phyloP scores from a whole-genome alignment of 208 protist species.

The Histomonas meleagridis region DNA sequence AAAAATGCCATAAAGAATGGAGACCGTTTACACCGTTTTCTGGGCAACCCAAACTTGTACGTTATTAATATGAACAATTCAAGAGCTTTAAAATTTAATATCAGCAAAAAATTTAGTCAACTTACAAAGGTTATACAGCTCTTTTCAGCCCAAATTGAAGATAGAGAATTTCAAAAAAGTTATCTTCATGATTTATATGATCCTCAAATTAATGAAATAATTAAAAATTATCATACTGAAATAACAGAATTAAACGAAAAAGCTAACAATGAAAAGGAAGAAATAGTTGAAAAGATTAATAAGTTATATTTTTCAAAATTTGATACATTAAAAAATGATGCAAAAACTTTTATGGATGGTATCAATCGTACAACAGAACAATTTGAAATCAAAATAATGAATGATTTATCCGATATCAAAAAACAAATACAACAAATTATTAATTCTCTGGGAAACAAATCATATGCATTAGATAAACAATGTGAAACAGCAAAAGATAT shows the following conservation, averaged over 20 bases:
- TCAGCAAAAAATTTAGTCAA: background rate
- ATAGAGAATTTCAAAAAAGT: background rate
- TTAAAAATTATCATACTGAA: background rate
- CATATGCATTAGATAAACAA: background rate
- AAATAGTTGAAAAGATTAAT: background rate
- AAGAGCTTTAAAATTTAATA: conserved; percentile 19
- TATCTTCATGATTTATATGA: background rate
- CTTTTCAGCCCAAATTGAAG: background rate
- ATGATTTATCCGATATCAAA: background rate
- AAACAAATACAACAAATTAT: background rate
- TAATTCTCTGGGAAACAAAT: background rate
- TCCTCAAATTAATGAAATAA: background rate
- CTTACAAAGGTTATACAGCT: conserved; percentile 26
- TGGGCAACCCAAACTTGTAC: too few relatives aligned
- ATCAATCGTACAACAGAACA: background rate
- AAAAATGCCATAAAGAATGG: too few relatives aligned
- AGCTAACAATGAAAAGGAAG: background rate
- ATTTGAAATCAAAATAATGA: background rate
- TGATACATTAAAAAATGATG: background rate
- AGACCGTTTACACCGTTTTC: too few relatives aligned
- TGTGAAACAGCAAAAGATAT: background rate
- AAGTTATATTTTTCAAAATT: background rate
- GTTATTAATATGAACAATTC: background rate
- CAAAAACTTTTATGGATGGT: background rate
- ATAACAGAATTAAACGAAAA: background rate